Conservation (phyloP, 2,329 filamentous ascomycete species). For the Epichloe hybrida region DNA sequence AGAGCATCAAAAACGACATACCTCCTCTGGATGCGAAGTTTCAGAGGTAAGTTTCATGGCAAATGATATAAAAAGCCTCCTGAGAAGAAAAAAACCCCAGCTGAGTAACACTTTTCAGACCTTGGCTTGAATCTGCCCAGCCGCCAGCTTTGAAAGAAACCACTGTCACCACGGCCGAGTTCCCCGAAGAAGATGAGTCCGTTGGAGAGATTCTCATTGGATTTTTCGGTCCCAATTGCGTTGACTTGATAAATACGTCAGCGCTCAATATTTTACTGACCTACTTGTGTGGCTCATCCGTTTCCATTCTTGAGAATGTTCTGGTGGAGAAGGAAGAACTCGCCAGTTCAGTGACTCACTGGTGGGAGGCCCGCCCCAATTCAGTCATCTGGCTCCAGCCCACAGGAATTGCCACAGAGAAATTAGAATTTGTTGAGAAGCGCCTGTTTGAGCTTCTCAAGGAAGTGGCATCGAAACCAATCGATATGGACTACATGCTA, state of each 20-base stretch:
- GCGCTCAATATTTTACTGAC: conserved; percentile 70
- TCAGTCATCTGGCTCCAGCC: conserved; percentile 77
- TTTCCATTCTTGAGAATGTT: conserved; percentile 79
- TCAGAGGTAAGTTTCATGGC: conserved; percentile 35
- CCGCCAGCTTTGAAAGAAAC: conserved; percentile 61
- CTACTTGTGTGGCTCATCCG: conserved; percentile 86
- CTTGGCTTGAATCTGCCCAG: conserved; percentile 81
- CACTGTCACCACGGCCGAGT: conserved; percentile 66
- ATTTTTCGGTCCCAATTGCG: conserved; percentile 77
- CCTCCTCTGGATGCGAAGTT: conserved; percentile 64
- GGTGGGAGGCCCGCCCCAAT: conserved; percentile 66
- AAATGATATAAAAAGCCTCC: background rate
- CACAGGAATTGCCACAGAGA: conserved; percentile 75
- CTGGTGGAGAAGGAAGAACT: conserved; percentile 90
- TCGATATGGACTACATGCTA: conserved; percentile 82
- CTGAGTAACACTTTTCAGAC: conserved; percentile 24
- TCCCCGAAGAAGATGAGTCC: conserved; percentile 93
- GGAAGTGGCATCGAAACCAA: conserved; percentile 63
- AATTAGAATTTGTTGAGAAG: conserved; percentile 71
- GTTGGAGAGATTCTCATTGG: conserved; percentile 76
- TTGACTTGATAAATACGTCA: conserved; percentile 50
- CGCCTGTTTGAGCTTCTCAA: conserved; percentile 73
- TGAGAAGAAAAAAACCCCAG: background rate
- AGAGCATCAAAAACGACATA: conserved; percentile 70
- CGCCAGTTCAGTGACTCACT: conserved; percentile 71